A percentile compares a stretch with the other conserved stretches of the same genome.
Evolutionary conservation across 805 yeast genomes (phyloP).

Genomic region (Suhomyces vadensis): DNA sequence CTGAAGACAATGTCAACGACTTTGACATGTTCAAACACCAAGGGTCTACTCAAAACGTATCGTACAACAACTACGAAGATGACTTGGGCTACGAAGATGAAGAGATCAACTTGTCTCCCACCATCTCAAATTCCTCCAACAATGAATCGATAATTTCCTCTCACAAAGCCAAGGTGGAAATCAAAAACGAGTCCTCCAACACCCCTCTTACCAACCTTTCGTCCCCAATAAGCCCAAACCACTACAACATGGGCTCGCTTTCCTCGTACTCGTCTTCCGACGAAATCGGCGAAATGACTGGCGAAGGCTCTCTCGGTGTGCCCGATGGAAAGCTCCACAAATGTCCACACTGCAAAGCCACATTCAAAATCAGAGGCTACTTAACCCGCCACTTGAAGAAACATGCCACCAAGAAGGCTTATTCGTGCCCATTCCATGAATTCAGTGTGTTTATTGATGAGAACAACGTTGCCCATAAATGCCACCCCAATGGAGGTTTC

Average conservation of each 20-base stretch:
- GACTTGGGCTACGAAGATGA: conserved; percentile 10
- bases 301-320: conserved; percentile 12
- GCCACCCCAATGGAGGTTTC: conserved; percentile 61
- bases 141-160: conserved; percentile 30
- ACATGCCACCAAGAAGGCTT: conserved; percentile 52
- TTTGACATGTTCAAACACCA: conserved; percentile 27
- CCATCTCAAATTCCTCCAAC: conserved; percentile 38
- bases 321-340: conserved; percentile 28
- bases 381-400: conserved; percentile 57
- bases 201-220: conserved; percentile 34
- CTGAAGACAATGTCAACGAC: conserved; percentile 38
- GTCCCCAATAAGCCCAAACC: conserved; percentile 27
- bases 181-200: conserved; percentile 17
- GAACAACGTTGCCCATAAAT: conserved; percentile 42
- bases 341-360: conserved; percentile 51
- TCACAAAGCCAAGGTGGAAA: conserved; percentile 10
- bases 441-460: conserved; percentile 39
- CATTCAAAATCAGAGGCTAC: conserved; percentile 53
- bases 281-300: conserved; percentile 12
- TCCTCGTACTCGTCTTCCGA: conserved; percentile 14
- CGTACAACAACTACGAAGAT: conserved; percentile 2
- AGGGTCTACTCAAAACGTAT: not conserved
- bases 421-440: conserved; percentile 53
- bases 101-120: conserved; percentile 32
- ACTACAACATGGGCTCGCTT: conserved; percentile 5